Base-by-base conservation (phyloP, 805 yeast species). In the Starmerella floricola region DNA sequence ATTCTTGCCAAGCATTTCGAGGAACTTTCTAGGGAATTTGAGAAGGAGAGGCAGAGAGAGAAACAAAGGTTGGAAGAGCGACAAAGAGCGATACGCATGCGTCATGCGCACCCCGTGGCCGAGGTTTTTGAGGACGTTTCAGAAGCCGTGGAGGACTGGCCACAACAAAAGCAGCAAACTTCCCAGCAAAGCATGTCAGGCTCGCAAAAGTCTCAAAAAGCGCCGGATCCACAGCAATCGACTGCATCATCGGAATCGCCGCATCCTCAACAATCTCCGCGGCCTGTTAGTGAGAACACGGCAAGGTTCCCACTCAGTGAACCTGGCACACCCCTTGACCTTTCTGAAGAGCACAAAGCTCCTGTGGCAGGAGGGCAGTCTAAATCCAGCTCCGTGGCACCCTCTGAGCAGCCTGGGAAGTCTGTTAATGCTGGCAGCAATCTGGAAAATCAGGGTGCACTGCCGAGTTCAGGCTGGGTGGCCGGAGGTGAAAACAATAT, bases 121-220 rank as follows among this genome's bases (percentile, higher is more conserved):
- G 95, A 87, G 53, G 80, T 91, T 20, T 91, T 81, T 57, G 78
- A 84, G 51, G 79, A 83, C 55, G 91, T 83, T 11, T 77, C 79
- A 46, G 96, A 87, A 62, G 71, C 43, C 66, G 66, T 15, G 55
- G 67, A 12, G 66, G 50, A 46, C 30, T 39, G 42, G 46, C 49
- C 49, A 4, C 38, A 34, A 16, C 45, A 31, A 16, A 18, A 21
- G 24, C 15, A 8, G 8, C 26, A 34, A 6, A 34, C n/a, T 8
- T 28, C 17, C 10, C 19, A n/a, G n/a, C n/a, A n/a, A n/a, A n/a
- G n/a, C n/a, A n/a, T n/a, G n/a, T n/a, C n/a, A n/a, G n/a, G n/a
- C n/a, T n/a, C n/a, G n/a, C n/a, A n/a, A n/a, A n/a, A n/a, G n/a
- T n/a, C n/a, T n/a, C n/a, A n/a, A n/a, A n/a, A n/a, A n/a, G n/a